These are phyloP conservation scores for Aspergillus puulaauensis DNA, from an alignment of 2,329 filamentous ascomycete genomes.

Conservation along the genomic window DNA sequence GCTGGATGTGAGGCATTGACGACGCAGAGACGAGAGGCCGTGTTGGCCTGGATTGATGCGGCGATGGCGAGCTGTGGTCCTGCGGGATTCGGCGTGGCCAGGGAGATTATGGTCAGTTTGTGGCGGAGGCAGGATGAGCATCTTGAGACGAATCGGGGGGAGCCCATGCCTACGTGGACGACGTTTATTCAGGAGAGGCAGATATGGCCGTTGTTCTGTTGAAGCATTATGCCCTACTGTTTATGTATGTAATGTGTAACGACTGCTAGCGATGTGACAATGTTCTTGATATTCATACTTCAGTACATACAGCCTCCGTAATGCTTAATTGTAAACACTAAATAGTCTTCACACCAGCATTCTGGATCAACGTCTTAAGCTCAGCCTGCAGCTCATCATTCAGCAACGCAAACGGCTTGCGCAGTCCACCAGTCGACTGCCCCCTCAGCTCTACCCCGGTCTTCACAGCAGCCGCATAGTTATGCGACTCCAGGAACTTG, in stretches of 20 bases:
- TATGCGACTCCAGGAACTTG: conserved; percentile 51
- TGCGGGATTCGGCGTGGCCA: conserved; percentile 23
- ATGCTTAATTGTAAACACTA: background rate
- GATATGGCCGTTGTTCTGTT: conserved; percentile 31
- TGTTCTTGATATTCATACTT: too few species aligned
- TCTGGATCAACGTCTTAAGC: conserved; percentile 37
- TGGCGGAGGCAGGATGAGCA: conserved; percentile 31
- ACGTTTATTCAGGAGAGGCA: conserved; percentile 24
- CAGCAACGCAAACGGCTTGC: conserved; percentile 50
- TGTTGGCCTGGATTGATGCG: conserved; percentile 25
- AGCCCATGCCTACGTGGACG: conserved; percentile 29
- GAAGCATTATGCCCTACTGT: background rate
- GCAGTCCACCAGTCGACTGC: conserved; percentile 47
- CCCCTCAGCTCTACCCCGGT: conserved; percentile 52
- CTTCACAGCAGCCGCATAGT: conserved; percentile 51
- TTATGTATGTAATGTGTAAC: background rate
- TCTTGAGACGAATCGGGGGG: conserved; percentile 19
- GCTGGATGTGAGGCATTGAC: conserved; percentile 41
- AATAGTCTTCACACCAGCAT: conserved; percentile 40
- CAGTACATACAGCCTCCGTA: background rate
- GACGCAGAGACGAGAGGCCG: conserved; percentile 17
- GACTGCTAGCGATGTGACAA: too few species aligned
- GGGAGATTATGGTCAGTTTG: conserved; percentile 28
- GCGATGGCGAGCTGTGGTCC: conserved; percentile 25
- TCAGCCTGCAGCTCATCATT: conserved; percentile 32